Percentiles rank a stretch among this genome's conserved stretches.
Evolutionary conservation across 176 grass and related monocot genomes (phyloP).

Genomic region (Typha latifolia): DNA sequence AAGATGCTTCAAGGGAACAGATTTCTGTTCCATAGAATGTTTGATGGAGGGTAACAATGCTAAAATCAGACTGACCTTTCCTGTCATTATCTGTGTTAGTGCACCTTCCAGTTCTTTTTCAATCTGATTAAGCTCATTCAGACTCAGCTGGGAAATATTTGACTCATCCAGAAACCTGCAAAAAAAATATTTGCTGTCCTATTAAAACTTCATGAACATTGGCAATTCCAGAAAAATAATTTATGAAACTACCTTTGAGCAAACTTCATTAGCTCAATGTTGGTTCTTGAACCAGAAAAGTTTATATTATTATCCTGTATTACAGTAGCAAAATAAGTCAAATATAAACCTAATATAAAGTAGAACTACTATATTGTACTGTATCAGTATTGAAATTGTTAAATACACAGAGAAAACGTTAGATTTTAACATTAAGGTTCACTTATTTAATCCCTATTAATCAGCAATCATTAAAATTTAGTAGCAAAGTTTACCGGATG

Average conservation of each 20-base stretch:
- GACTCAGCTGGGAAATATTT: constrained; percentile 9
- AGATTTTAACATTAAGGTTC: too few species aligned
- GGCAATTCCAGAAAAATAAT: background rate
- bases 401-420: too few species aligned
- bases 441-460: too few species aligned
- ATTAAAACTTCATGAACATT: background rate
- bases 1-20: too few species aligned
- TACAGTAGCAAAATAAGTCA: too few species aligned
- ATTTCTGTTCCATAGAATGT: too few species aligned
- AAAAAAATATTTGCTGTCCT: constrained; percentile 1
- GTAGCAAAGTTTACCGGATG: too few species aligned
- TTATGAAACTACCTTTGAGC: background rate
- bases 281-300: background rate
- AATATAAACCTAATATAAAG: too few species aligned
- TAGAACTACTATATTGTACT: too few species aligned
- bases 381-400: too few species aligned
- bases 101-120: constrained; percentile 12
- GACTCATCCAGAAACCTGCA: constrained; percentile 23
- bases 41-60: too few species aligned
- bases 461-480: too few species aligned
- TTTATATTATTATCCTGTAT: constrained; percentile 4
- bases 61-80: constrained; percentile 1
- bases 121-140: constrained; percentile 9
- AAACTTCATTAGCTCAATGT: background rate
- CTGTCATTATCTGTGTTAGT: constrained; percentile 10